phyloP scores from a whole-genome alignment of 1,139 yeast genomes.

The Debaryomyces subglobosus region DNA sequence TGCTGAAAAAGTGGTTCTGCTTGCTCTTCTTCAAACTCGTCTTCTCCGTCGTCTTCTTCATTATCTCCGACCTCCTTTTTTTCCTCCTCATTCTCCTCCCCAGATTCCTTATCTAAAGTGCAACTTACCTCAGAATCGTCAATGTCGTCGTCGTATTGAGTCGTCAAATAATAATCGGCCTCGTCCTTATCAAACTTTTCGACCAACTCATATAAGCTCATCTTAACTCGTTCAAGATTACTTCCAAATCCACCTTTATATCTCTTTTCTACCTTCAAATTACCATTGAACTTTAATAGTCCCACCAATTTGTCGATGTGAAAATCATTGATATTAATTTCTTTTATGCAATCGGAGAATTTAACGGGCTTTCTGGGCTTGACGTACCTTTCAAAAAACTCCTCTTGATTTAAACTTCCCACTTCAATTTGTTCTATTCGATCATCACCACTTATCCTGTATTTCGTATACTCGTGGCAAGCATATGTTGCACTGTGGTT shows the following conservation, averaged over 20 bases:
- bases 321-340: conserved; percentile 32
- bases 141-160: conserved; percentile 52
- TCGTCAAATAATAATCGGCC: conserved; percentile 58
- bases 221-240: conserved; percentile 53
- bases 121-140: conserved; percentile 24
- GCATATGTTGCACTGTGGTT: neutral
- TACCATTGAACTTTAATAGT: conserved; percentile 32
- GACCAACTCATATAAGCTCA: conserved; percentile 53
- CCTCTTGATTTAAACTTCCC: conserved; percentile 11
- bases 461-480: conserved; percentile 15
- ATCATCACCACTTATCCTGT: conserved; percentile 12
- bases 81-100: conserved; percentile 17
- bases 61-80: conserved; percentile 17
- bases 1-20: conserved; percentile 12
- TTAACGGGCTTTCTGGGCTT: conserved; percentile 41
- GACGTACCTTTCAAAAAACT: conserved; percentile 35
- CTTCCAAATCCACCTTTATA: conserved; percentile 66
- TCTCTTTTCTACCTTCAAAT: conserved; percentile 59
- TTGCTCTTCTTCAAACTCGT: conserved; percentile 12
- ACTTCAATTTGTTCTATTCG: conserved; percentile 16
- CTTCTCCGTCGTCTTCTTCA: conserved; percentile 16
- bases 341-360: conserved; percentile 24
- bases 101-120: conserved; percentile 22
- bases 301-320: conserved; percentile 35
- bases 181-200: conserved; percentile 41